Percentiles rank a stretch among this genome's conserved stretches.
phyloP scores from a whole-genome alignment of 2,329 filamentous ascomycete genomes.

The Chaetomiaceae sp. region DNA sequence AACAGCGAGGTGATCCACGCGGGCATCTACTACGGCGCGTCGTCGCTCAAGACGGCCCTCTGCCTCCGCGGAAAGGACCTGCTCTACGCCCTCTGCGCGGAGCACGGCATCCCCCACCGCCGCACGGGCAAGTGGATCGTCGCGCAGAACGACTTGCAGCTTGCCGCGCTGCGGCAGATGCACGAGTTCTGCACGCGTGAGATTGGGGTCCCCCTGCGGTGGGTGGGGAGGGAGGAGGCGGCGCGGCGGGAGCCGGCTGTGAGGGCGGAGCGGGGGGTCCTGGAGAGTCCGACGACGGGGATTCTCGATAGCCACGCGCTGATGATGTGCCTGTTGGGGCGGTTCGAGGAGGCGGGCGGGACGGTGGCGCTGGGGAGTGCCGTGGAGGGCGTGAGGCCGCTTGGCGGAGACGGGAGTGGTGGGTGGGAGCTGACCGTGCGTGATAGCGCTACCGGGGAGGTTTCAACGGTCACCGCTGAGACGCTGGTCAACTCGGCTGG shows the following conservation, averaged over 20 bases:
- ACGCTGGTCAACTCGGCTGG: conserved; percentile 84
- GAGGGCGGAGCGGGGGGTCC: conserved; percentile 62
- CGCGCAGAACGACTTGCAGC: conserved; percentile 71
- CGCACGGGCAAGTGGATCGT: conserved; percentile 93
- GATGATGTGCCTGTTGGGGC: conserved; percentile 75
- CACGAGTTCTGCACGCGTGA: conserved; percentile 40
- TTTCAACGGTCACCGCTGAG: conserved; percentile 63
- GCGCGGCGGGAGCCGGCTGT: conserved; percentile 68
- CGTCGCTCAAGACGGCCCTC: conserved; percentile 74
- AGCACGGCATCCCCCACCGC: conserved; percentile 62
- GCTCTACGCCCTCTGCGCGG: conserved; percentile 73
- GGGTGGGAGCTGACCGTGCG: conserved; percentile 67
- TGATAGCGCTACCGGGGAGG: conserved; percentile 44
- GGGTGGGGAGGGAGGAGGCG: conserved; percentile 62
- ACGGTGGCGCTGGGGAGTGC: conserved; percentile 64
- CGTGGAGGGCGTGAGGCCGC: conserved; percentile 57
- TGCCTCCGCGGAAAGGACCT: conserved; percentile 73
- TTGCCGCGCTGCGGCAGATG: conserved; percentile 54
- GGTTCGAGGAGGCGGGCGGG: conserved; percentile 73
- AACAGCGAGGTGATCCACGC: conserved; percentile 97
- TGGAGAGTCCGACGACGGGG: conserved; percentile 83
- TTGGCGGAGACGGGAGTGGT: conserved; percentile 41
- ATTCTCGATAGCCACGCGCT: conserved; percentile 84
- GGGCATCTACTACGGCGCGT: conserved; percentile 80
- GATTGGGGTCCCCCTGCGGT: conserved; percentile 64